These are phyloP conservation scores for Panicum virgatum DNA, from an alignment of 202 grass and related monocot species.

Conservation along the genomic window DNA sequence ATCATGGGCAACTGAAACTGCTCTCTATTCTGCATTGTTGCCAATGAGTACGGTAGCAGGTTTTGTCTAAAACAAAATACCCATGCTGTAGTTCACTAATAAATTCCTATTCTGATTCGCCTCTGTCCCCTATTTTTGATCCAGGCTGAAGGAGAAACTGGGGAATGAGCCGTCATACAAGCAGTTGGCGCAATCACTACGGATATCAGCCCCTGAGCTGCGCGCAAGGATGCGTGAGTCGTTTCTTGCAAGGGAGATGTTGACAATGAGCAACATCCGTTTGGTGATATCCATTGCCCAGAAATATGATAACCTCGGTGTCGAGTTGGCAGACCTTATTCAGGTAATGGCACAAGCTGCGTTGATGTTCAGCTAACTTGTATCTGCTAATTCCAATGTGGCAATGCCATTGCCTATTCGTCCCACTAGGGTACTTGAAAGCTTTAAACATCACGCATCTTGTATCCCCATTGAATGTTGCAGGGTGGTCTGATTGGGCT, in stretches of 20 bases:
- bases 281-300: constrained; percentile 96
- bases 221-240: constrained; percentile 65
- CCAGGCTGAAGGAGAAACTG: constrained; percentile 86
- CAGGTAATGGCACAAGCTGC: constrained; percentile 53
- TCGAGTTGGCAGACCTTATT: constrained; percentile 92
- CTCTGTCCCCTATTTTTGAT: background rate
- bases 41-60: background rate
- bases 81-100: background rate
- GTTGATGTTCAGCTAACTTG: background rate
- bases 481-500: constrained; percentile 94
- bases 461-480: constrained; percentile 3
- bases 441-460: background rate
- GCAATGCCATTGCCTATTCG: background rate
- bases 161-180: constrained; percentile 83
- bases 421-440: background rate
- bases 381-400: background rate
- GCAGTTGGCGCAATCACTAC: constrained; percentile 62
- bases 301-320: constrained; percentile 91
- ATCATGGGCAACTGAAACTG: background rate
- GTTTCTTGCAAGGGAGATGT: constrained; percentile 82
- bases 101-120: background rate
- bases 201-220: constrained; percentile 52
- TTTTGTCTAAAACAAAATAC: background rate
- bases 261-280: constrained; percentile 93
- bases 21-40: constrained; percentile 9